Percentiles rank a stretch among this genome's conserved stretches.
These are phyloP conservation scores for Kregervanrija fluxuum DNA, from an alignment of 805 yeast genomes.

Conservation along the genomic window DNA sequence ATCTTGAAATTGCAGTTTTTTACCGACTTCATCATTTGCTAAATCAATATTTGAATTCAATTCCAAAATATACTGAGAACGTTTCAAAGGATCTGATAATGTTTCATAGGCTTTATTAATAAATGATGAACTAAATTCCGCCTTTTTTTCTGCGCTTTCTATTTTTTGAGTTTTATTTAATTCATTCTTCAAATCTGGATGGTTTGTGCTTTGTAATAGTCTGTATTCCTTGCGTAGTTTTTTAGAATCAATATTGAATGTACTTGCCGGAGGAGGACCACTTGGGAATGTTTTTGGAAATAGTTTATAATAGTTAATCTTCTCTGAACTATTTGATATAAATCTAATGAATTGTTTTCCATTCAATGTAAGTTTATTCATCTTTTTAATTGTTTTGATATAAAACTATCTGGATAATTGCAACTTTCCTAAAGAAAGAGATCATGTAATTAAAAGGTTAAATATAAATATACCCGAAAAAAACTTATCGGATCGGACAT, in stretches of 20 bases:
- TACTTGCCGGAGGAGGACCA: conserved; percentile 55
- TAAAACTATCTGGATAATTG: too few species aligned
- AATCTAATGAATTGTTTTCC: not conserved
- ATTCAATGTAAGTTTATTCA: too few species aligned
- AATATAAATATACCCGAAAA: too few species aligned
- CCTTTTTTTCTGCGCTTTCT: conserved; percentile 15
- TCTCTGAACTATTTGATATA: not conserved
- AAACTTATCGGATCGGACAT: too few species aligned
- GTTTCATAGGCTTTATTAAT: conserved; percentile 76
- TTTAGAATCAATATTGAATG: conserved; percentile 50
- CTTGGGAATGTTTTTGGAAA: conserved; percentile 73
- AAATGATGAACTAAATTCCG: conserved; percentile 41
- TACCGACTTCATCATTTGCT: conserved; percentile 48
- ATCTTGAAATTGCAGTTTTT: conserved; percentile 29
- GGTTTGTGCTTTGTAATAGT: conserved; percentile 60
- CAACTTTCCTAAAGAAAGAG: too few species aligned
- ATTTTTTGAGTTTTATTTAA: conserved; percentile 20
- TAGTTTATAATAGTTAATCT: conserved; percentile 42
- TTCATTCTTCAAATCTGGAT: conserved; percentile 58
- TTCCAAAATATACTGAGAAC: conserved; percentile 57
- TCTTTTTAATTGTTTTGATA: too few species aligned
- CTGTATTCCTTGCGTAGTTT: conserved; percentile 70
- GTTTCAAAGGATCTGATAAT: conserved; percentile 56
- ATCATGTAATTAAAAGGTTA: too few species aligned
- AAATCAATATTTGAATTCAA: conserved; percentile 44